Percentiles rank a stretch among this genome's conserved stretches.
Conservation (phyloP, 306 rosid genomes). For the Luffa acutangula region DNA sequence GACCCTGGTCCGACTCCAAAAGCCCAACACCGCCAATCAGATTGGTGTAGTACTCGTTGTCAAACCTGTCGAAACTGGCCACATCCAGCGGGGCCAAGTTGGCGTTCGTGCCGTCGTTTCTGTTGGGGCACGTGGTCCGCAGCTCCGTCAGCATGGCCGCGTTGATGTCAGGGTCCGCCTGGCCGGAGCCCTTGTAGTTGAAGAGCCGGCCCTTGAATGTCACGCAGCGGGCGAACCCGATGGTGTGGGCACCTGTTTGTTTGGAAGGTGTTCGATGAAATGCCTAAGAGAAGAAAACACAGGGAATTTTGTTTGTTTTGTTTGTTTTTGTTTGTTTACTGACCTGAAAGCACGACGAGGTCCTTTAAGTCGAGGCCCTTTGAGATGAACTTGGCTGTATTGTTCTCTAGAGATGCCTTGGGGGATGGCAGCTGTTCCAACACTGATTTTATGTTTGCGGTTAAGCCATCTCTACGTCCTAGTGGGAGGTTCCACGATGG, state of each 20-base stretch:
- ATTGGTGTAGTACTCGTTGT: conserved; percentile 38
- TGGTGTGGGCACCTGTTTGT: conserved; percentile 49
- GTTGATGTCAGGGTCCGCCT: conserved; percentile 47
- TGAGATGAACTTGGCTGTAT: conserved; percentile 43
- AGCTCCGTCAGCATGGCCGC: conserved; percentile 22
- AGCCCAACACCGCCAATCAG: conserved; percentile 30
- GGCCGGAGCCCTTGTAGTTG: conserved; percentile 42
- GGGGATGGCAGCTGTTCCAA: conserved; percentile 53
- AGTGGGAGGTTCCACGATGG: conserved; percentile 46
- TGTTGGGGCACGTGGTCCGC: conserved; percentile 38
- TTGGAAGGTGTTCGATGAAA: neutral
- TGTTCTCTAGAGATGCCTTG: conserved; percentile 34
- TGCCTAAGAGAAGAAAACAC: neutral
- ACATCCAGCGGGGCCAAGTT: conserved; percentile 58
- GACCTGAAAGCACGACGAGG: conserved; percentile 70
- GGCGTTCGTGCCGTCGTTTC: conserved; percentile 19
- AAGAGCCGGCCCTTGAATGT: conserved; percentile 53
- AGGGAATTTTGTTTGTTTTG: neutral
- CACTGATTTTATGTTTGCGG: conserved; percentile 35
- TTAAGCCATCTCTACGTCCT: conserved; percentile 51
- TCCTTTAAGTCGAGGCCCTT: conserved; percentile 62
- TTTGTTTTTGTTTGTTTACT: neutral
- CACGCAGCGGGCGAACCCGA: conserved; percentile 62
- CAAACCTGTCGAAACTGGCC: conserved; percentile 21
- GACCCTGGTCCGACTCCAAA: conserved; percentile 50